Evolutionary conservation across 2,329 filamentous ascomycete species (phyloP), one percentile per base, ranked within the genome.

Genomic region (Talaromyces sp.): DNA sequence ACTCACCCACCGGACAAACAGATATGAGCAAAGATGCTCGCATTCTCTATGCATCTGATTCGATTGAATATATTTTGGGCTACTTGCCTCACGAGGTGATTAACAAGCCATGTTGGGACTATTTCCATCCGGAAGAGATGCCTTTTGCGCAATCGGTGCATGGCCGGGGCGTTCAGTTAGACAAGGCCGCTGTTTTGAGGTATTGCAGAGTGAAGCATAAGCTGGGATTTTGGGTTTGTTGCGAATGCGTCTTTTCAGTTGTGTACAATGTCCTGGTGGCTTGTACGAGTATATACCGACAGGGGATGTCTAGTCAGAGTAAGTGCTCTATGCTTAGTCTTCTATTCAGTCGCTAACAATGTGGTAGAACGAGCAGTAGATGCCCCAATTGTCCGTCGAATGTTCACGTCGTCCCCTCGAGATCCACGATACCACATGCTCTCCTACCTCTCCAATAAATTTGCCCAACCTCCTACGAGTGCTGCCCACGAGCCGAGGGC

Each of bases 351-450:
- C 35, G 11, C 50, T 49, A 47, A 63, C 14, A 3, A 1, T 22
- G 2, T 37, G 35, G 7, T 72, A 95, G 92, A 89, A 72, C 87
- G 92, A 70, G 91, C 90, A 16, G 82, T 87, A 4, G 90, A 92
- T 71, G 92, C 91, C 45, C 91, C 91, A 1, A 85, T 91, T 66
- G 89, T 96, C 64, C 87, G 91, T 63, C 88, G 89, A 59, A 82
- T 94, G 33, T 96, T 96, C 76, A 89, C 91, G 2, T 92, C 89
- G 31, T 94, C 91, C 8, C 90, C 91, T 14, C 84, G 88, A 71
- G 92, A 96, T 73, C 91, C 92, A 19, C 88, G 92, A 68, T 96
- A 96, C 76, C 91, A 95, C 78, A 96, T 96, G 92, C 81, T 96
- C 73, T 90, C 92, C 64, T 90, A 93, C 69, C 82, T 96, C 16